A percentile compares a stretch with the other conserved stretches of the same genome.
Conservation (phyloP, 306 rosid species). For the Alnus rubra region DNA sequence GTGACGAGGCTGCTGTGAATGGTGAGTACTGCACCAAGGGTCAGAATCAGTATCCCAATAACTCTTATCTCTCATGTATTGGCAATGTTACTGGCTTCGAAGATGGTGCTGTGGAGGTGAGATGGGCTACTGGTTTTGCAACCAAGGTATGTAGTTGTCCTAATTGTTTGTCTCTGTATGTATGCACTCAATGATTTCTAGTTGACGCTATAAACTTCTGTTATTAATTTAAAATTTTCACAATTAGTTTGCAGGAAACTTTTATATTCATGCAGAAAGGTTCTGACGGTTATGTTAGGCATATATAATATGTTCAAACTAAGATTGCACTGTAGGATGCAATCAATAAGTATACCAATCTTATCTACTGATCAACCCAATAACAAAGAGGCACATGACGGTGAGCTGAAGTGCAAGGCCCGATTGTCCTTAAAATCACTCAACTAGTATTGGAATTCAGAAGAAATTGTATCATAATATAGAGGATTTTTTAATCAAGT, state of each 20-base stretch:
- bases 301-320: not conserved
- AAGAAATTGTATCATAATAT: too few species aligned
- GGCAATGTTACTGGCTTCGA: slow-evolving; percentile 69
- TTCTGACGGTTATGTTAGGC: not conserved
- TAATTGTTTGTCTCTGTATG: slow-evolving; percentile 4
- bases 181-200: slow-evolving; percentile 21
- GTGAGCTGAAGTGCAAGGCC: too few species aligned
- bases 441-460: too few species aligned
- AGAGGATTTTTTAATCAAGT: too few species aligned
- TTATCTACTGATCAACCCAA: too few species aligned
- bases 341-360: too few species aligned
- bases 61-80: slow-evolving; percentile 54
- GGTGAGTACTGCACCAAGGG: slow-evolving; percentile 31
- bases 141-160: slow-evolving; percentile 53
- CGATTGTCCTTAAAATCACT: too few species aligned
- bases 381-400: too few species aligned
- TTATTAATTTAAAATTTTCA: not conserved
- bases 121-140: slow-evolving; percentile 80
- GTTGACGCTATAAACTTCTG: slow-evolving; percentile 21
- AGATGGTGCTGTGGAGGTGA: slow-evolving; percentile 81
- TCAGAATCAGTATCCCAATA: slow-evolving; percentile 40
- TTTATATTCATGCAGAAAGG: not conserved
- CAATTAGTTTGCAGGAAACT: not conserved
- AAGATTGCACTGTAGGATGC: too few species aligned
- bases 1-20: slow-evolving; percentile 37